Conservation (phyloP, 2,329 filamentous ascomycete genomes). For the Fusarium duplospermum region DNA sequence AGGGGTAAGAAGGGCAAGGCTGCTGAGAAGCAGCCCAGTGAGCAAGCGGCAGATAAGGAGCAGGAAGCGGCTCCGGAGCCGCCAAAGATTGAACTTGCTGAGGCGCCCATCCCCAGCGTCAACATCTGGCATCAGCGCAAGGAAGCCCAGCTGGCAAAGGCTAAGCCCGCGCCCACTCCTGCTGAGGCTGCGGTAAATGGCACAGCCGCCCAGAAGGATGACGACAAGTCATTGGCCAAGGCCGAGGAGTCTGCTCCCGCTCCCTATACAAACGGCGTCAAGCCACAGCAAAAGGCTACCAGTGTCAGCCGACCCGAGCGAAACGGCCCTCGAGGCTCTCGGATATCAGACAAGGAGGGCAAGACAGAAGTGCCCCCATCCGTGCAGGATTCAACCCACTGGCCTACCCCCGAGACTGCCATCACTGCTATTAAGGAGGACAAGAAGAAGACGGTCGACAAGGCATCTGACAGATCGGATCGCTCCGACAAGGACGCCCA, state of each 20-base stretch:
- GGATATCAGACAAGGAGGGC: conserved; percentile 56
- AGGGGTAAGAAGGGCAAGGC: conserved; percentile 72
- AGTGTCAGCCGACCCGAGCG: conserved; percentile 55
- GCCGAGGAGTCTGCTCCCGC: conserved; percentile 38
- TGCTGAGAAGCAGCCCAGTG: conserved; percentile 55
- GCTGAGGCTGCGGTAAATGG: conserved; percentile 54
- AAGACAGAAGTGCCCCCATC: conserved; percentile 64
- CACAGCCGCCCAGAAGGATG: conserved; percentile 47
- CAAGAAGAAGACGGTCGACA: conserved; percentile 78
- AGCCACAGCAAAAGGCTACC: conserved; percentile 55
- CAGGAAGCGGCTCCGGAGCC: conserved; percentile 57
- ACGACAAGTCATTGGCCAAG: conserved; percentile 56
- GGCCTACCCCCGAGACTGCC: conserved; percentile 90
- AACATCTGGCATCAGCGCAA: conserved; percentile 90
- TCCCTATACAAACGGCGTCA: conserved; percentile 52
- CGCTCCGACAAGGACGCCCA: conserved; percentile 73
- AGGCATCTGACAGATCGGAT: conserved; percentile 67
- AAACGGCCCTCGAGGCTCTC: conserved; percentile 61
- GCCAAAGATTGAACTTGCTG: conserved; percentile 75
- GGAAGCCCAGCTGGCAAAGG: conserved; percentile 71
- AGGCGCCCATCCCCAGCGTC: conserved; percentile 83
- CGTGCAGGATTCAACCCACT: conserved; percentile 80
- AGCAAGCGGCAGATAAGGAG: conserved; percentile 69
- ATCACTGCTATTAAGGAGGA: conserved; percentile 73
- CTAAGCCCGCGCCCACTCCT: conserved; percentile 49